Evolutionary conservation across 805 yeast genomes (phyloP).

Genomic region (Yamadazyma sp.): DNA sequence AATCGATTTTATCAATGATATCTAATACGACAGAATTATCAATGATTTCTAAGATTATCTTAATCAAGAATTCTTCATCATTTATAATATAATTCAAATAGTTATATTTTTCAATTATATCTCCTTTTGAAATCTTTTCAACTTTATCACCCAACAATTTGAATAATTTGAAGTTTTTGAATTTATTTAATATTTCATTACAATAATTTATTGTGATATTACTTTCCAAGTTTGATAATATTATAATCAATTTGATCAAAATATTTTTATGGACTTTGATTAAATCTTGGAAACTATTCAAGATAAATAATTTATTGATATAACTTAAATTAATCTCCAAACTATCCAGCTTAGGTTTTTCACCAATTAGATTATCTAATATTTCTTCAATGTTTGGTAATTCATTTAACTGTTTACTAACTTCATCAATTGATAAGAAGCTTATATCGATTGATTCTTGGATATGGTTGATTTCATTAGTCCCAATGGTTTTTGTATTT

Average conservation of each 20-base stretch:
- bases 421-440: conserved; percentile 18
- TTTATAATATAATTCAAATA: conserved; percentile 10
- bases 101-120: conserved; percentile 8
- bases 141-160: too few species aligned
- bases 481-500: background rate
- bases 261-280: conserved; percentile 25
- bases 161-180: conserved; percentile 21
- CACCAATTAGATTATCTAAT: conserved; percentile 2
- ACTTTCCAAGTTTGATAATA: conserved; percentile 34
- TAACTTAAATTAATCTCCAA: conserved; percentile 16
- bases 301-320: conserved; percentile 22
- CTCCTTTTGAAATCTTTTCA: conserved; percentile 10
- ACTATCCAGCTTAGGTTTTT: background rate
- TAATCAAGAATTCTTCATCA: conserved; percentile 32
- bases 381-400: conserved; percentile 19
- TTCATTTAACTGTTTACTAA: conserved; percentile 14
- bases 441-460: conserved; percentile 18
- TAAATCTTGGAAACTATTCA: conserved; percentile 27
- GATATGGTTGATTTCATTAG: conserved; percentile 18
- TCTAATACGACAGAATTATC: conserved; percentile 27
- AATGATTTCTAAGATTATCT: conserved; percentile 21
- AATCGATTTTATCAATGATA: conserved; percentile 36
- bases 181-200: conserved; percentile 21
- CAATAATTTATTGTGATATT: conserved; percentile 22
- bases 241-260: conserved; percentile 25